Evolutionary conservation across 345 rosid species (phyloP).

Genomic region (Arabidopsis suecica): DNA sequence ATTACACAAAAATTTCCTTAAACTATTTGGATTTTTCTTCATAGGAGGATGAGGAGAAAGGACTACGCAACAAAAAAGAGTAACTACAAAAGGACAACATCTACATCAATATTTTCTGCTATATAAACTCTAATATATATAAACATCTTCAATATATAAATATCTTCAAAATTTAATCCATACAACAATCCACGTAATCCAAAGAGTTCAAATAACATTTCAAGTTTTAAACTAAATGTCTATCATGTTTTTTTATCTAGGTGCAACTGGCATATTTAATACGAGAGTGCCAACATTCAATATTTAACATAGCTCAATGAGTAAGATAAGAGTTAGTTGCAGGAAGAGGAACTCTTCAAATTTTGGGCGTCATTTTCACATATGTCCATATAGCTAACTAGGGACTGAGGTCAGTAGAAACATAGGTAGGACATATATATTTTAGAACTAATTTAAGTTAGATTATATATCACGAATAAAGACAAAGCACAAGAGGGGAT

Average conservation of each 20-base stretch:
- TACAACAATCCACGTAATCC: conserved; percentile 1
- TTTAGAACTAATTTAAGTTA: not conserved
- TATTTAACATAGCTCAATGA: not conserved
- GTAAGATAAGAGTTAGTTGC: not conserved
- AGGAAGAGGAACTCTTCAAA: conserved; percentile 26
- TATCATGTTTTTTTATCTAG: conserved; percentile 12
- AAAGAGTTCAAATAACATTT: not conserved
- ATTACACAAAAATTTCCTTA: not conserved
- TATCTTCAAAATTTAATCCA: not conserved
- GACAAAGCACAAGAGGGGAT: conserved; percentile 28
- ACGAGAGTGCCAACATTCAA: conserved; percentile 5
- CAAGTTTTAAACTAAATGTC: not conserved
- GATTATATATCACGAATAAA: conserved; percentile 24
- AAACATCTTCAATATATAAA: too few relatives aligned
- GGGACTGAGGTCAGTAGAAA: conserved; percentile 29
- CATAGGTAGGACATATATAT: conserved; percentile 4
- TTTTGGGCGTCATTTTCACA: conserved; percentile 30
- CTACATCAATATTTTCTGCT: not conserved
- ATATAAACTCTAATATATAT: not conserved
- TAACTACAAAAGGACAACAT: not conserved
- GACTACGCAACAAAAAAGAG: not conserved
- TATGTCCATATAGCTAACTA: conserved; percentile 4
- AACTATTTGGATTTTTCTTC: conserved; percentile 23
- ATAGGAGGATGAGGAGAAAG: conserved; percentile 6
- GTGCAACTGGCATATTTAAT: conserved; percentile 7